These are phyloP conservation scores for Euphorbia pulcherrima DNA, from an alignment of 345 rosid genomes.

Conservation along the genomic window DNA sequence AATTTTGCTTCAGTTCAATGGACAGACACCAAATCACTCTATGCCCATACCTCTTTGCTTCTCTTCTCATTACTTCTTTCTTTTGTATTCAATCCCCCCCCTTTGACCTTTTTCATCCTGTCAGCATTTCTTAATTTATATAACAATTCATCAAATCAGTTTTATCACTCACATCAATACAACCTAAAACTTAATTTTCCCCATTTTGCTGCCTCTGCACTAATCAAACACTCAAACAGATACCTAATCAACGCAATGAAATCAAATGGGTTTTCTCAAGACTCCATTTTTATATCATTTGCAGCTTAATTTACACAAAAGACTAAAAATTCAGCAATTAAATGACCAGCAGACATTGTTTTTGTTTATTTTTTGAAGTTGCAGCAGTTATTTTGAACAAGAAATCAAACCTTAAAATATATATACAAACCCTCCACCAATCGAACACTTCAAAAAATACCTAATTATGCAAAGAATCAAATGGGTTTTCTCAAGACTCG, in stretches of 20 bases:
- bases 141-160: too few species aligned
- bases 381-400: constrained; percentile 27
- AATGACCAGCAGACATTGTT: too few species aligned
- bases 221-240: not conserved
- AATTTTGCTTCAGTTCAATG: too few species aligned
- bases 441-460: too few species aligned
- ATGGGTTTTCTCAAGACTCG: not conserved
- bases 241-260: not conserved
- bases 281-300: not conserved
- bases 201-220: too few species aligned
- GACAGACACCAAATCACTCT: constrained; percentile 12
- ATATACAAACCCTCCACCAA: constrained; percentile 36
- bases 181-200: too few species aligned
- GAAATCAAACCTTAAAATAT: constrained; percentile 32
- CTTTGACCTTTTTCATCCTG: not conserved
- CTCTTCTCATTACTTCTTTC: constrained; percentile 25
- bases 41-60: constrained; percentile 45
- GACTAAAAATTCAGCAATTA: not conserved
- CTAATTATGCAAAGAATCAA: not conserved
- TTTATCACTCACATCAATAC: not conserved
- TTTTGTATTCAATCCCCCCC: constrained; percentile 1
- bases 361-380: not conserved
- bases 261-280: not conserved
- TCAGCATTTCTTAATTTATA: not conserved
- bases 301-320: not conserved